A percentile compares a stretch with the other conserved stretches of the same genome.
phyloP scores from a whole-genome alignment of 1,139 yeast species.

The Scheffersomyces lignicola region DNA sequence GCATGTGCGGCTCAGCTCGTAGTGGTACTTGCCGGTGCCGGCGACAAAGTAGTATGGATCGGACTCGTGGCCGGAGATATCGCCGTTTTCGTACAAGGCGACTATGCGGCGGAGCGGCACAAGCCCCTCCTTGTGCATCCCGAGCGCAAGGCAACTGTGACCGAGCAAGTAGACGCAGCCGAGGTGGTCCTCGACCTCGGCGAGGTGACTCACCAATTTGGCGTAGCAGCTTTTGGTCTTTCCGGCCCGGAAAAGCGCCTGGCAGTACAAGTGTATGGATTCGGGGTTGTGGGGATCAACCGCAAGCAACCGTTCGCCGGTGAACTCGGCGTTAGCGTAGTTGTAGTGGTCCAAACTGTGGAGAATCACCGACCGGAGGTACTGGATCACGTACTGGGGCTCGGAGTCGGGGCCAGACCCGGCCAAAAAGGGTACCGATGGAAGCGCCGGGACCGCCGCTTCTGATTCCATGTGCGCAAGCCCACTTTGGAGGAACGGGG shows the following conservation, averaged over 20 bases:
- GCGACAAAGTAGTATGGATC: conserved; percentile 21
- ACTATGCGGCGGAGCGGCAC: conserved; percentile 45
- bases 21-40: conserved; percentile 29
- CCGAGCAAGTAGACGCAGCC: conserved; percentile 77
- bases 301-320: conserved; percentile 73
- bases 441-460: conserved; percentile 1
- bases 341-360: conserved; percentile 74
- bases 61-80: conserved; percentile 3
- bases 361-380: conserved; percentile 57
- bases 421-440: not conserved
- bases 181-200: conserved; percentile 53
- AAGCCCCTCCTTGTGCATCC: conserved; percentile 63
- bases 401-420: conserved; percentile 6
- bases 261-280: conserved; percentile 62
- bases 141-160: conserved; percentile 58
- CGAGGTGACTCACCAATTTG: conserved; percentile 29
- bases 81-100: conserved; percentile 57
- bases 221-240: conserved; percentile 64
- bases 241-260: conserved; percentile 55
- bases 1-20: conserved; percentile 34
- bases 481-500: not conserved
- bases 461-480: not conserved
- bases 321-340: conserved; percentile 73
- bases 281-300: conserved; percentile 50
- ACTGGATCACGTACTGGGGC: conserved; percentile 25